phyloP scores from a whole-genome alignment of 192 early-diverging fungal species.

The Paraglomus brasilianum region DNA sequence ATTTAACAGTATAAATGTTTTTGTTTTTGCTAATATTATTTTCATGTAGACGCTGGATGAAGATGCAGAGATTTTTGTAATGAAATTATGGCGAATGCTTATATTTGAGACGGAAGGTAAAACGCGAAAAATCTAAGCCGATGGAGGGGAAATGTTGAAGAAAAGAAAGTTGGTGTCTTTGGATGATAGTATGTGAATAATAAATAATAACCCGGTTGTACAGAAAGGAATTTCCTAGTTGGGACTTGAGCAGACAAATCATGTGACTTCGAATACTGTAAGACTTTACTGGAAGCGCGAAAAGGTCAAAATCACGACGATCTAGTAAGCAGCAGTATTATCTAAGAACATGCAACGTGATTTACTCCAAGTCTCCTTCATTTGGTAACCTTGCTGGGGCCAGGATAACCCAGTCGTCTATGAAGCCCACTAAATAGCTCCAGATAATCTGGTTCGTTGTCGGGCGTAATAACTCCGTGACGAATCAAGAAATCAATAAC shows the following conservation, averaged over 20 bases:
- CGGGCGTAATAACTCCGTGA: slow-evolving; percentile 64
- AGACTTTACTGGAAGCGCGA: no score
- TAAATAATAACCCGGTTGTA: no score
- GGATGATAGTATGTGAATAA: no score
- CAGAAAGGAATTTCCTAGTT: no score
- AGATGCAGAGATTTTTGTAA: slow-evolving; percentile 84
- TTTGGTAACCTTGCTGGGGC: slow-evolving; percentile 33
- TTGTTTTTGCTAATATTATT: neutral
- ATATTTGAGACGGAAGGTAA: slow-evolving; percentile 82
- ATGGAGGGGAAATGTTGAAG: neutral
- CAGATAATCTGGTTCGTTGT: slow-evolving; percentile 82
- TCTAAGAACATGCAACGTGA: no score
- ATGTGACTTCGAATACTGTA: no score
- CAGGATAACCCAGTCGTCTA: slow-evolving; percentile 66
- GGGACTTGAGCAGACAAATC: no score
- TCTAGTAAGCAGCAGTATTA: no score
- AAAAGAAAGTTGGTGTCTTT: neutral
- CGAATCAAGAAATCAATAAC: slow-evolving; percentile 87
- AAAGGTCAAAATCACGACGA: no score
- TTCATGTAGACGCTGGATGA: slow-evolving; percentile 75
- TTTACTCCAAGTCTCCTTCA: no score
- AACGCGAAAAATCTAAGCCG: slow-evolving; percentile 36
- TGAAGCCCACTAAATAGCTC: slow-evolving; percentile 67
- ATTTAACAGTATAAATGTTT: slow-evolving; percentile 1
- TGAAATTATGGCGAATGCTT: slow-evolving; percentile 84